phyloP scores from a whole-genome alignment of 2,329 filamentous ascomycete species.

The Parafenestella ontariensis region DNA sequence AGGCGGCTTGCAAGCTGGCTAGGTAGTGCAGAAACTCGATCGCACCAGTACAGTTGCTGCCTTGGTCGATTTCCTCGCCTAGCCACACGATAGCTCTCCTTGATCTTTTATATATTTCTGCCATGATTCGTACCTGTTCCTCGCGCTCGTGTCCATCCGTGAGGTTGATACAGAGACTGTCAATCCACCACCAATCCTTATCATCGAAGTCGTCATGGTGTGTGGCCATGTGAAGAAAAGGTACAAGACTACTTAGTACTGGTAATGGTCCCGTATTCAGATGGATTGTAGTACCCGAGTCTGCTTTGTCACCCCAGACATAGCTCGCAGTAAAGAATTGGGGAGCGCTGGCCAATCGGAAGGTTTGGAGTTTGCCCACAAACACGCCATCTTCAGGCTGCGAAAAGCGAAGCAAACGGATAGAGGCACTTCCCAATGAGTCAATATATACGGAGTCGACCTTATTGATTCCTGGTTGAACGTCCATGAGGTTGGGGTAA shows the following conservation, averaged over 20 bases:
- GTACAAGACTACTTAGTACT: conserved; percentile 27
- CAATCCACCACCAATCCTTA: conserved; percentile 43
- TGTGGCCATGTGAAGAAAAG: conserved; percentile 34
- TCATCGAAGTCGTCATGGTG: conserved; percentile 26
- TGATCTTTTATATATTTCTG: conserved; percentile 35
- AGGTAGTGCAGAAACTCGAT: conserved; percentile 35
- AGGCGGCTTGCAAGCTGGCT: conserved; percentile 21
- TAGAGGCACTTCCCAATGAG: conserved; percentile 10
- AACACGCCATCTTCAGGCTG: conserved; percentile 16
- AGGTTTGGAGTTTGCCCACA: conserved; percentile 25
- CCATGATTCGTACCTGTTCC: conserved; percentile 43
- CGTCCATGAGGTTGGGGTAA: conserved; percentile 4
- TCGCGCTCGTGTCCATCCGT: conserved; percentile 31
- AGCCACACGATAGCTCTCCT: conserved; percentile 36
- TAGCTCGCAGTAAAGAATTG: conserved; percentile 40
- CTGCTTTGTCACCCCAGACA: conserved; percentile 32
- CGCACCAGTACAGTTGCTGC: conserved; percentile 32
- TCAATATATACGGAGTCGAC: conserved; percentile 13
- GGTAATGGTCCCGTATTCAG: conserved; percentile 23
- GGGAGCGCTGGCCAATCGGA: conserved; percentile 31
- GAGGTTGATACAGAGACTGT: conserved; percentile 41
- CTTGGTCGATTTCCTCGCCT: conserved; percentile 24
- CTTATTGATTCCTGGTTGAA: conserved; percentile 1
- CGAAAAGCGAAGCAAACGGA: conserved; percentile 25
- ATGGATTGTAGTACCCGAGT: conserved; percentile 14